Percentiles rank a stretch among this genome's conserved stretches.
Conservation (phyloP, 2,329 filamentous ascomycete genomes). For the Cladophialophora psammophila region DNA sequence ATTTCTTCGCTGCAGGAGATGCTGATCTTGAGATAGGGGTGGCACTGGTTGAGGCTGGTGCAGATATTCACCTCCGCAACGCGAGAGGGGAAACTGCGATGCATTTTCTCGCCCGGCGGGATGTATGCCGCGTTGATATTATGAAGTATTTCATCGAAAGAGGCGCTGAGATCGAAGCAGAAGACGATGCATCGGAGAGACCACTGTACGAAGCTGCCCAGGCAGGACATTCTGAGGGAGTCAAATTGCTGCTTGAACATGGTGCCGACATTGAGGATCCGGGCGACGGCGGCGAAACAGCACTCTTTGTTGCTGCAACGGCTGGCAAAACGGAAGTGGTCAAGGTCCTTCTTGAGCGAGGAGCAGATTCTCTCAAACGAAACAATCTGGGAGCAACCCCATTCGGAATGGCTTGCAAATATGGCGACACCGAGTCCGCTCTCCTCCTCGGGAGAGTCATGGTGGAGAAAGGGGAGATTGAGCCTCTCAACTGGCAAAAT, state of each 20-base stretch:
- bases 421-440: slow-evolving; percentile 2
- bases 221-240: neutral
- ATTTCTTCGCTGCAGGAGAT: neutral
- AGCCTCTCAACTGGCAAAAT: neutral
- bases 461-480: neutral
- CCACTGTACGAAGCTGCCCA: neutral
- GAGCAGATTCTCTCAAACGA: neutral
- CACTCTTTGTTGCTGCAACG: neutral
- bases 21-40: neutral
- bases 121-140: neutral
- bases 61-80: neutral
- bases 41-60: neutral
- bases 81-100: neutral
- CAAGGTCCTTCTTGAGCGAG: neutral
- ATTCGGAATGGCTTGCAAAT: neutral
- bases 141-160: neutral
- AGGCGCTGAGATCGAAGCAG: neutral
- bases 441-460: neutral
- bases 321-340: neutral
- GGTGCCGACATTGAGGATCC: neutral
- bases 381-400: neutral
- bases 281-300: neutral
- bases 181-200: neutral
- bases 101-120: neutral
- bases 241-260: slow-evolving; percentile 1